Base-by-base conservation (phyloP, 2,329 filamentous ascomycete genomes). In the Penicillium nordicum region DNA sequence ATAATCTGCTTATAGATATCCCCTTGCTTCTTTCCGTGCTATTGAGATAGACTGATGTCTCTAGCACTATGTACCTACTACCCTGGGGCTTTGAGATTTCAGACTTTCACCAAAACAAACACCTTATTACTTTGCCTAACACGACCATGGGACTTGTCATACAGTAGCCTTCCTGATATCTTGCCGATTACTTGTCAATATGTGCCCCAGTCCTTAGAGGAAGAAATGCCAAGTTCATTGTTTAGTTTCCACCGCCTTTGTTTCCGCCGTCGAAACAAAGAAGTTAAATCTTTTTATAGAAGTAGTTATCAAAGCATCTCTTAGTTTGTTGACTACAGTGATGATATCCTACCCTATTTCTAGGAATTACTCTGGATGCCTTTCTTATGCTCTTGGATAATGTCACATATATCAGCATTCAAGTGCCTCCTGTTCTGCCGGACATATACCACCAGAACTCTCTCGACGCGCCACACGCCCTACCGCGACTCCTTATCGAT, bases 401-500 rank as follows among this genome's bases (percentile, higher is more conserved):
- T 49, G 34, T 29, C 16, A 37, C 21, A 18, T 10, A 37, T 16
- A 48, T 49, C 21, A 18, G 7, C 11, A 14, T 40, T 8, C n/a
- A 40, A 40, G n/a, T 50, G 27, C 3, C 25, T 16, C 23, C 21
- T 38, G 14, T 49, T 47, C 43, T 45, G 29, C 37, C 23, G 38
- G 40, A 44, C 29, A 34, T 49, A 46, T 29, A 40, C 30, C 30
- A 27, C 11, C 11, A 12, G 30, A 5, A 11, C 30, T 32, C 43
- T 45, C 7, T 16, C 43, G 25, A 53, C 38, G 27, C 41, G 38
- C 37, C 30, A 40, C n/a, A 25, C n/a, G 36, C 10, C 38, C 50
- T 57, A 30, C 51, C 18, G 29, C 36, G 30, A 36, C 6, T 30
- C 10, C 42, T 64, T 66, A 66, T 66, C 63, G 63, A 66, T 66